Conservation (phyloP, 176 grass and related monocot genomes). For the Rhynchospora tenuis region DNA sequence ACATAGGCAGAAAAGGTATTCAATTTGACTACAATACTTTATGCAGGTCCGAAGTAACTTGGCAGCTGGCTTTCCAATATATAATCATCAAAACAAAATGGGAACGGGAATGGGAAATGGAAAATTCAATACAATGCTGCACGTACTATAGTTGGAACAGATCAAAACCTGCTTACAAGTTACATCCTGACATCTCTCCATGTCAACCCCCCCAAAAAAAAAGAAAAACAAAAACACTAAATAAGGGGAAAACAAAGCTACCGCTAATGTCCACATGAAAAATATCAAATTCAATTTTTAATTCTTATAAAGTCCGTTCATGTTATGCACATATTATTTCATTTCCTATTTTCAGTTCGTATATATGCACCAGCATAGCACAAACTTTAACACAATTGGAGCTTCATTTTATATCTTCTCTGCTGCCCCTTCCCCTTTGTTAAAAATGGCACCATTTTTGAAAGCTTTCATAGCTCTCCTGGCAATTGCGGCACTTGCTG, state of each 20-base stretch:
- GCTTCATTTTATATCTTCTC: background rate
- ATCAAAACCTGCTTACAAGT: background rate
- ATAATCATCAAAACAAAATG: background rate
- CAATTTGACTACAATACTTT: background rate
- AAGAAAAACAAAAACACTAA: background rate
- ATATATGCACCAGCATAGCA: slow-evolving; percentile 2
- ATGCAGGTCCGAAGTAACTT: background rate
- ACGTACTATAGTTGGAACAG: background rate
- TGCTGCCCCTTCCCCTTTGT: slow-evolving; percentile 6
- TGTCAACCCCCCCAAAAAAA: background rate
- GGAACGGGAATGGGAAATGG: background rate
- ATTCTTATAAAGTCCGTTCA: background rate
- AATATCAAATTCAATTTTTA: background rate
- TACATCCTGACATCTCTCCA: slow-evolving; percentile 7
- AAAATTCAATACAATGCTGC: background rate
- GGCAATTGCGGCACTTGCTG: slow-evolving; percentile 6
- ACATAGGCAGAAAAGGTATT: background rate
- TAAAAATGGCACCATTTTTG: slow-evolving; percentile 6
- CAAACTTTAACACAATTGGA: background rate
- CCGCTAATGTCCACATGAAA: background rate
- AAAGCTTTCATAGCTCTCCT: slow-evolving; percentile 10
- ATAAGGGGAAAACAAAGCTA: background rate
- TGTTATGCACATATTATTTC: background rate
- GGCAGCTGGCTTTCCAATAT: background rate
- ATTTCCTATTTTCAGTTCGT: background rate